Conservation (phyloP, 805 yeast genomes). For the Yamadazyma philogaea region DNA sequence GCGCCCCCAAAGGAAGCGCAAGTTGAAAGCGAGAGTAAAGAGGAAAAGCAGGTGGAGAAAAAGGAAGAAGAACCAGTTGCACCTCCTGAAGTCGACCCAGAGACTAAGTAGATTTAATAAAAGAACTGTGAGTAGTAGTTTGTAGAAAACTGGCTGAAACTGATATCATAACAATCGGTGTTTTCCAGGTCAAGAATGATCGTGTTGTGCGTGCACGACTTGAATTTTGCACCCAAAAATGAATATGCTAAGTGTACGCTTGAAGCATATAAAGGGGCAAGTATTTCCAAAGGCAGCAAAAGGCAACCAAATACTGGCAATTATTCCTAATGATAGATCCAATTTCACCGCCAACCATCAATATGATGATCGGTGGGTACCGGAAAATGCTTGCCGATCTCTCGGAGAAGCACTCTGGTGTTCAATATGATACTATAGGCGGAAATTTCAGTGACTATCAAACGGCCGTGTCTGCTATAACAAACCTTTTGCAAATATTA, state of each 20-base stretch:
- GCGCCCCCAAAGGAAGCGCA: slow-evolving; percentile 4
- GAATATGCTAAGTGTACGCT: no score
- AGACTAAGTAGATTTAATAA: slow-evolving; percentile 8
- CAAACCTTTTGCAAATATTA: background rate
- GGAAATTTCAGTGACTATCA: background rate
- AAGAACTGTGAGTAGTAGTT: background rate
- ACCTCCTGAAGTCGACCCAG: slow-evolving; percentile 13
- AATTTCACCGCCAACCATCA: background rate
- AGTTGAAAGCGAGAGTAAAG: slow-evolving; percentile 5
- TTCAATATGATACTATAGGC: background rate
- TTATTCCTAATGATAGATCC: background rate
- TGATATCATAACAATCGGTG: no score
- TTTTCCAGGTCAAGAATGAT: no score
- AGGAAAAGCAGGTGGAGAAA: slow-evolving; percentile 1
- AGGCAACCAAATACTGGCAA: no score
- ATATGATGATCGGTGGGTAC: background rate
- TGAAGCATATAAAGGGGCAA: no score
- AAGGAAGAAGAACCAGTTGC: slow-evolving; percentile 10
- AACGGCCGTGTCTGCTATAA: background rate
- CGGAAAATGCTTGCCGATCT: background rate
- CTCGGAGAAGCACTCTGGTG: background rate
- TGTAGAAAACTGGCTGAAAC: no score
- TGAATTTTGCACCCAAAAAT: no score
- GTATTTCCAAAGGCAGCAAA: no score
- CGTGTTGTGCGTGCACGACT: no score